Percentiles rank a stretch among this genome's conserved stretches.
Conservation (phyloP, 257 asterid genomes). For the Fraxinus excelsior region DNA sequence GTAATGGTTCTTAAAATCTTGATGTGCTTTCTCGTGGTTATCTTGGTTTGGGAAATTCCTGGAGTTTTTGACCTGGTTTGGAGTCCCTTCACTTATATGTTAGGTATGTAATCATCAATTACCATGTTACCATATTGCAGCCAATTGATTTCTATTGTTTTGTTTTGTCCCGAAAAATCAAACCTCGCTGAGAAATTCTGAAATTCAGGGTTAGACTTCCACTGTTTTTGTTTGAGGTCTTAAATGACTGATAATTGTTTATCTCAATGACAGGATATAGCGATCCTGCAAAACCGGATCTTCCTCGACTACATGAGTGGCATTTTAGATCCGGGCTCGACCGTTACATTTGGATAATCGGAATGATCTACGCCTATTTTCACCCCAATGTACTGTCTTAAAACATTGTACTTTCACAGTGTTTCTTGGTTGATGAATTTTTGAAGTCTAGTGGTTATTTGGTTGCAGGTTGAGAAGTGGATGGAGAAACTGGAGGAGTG, state of each 20-base stretch:
- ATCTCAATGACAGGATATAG: slow-evolving; percentile 58
- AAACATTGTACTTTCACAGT: background rate
- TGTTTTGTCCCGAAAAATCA: background rate
- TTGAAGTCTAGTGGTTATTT: slow-evolving; percentile 19
- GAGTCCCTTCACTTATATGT: slow-evolving; percentile 68
- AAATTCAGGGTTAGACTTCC: background rate
- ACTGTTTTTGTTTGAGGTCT: background rate
- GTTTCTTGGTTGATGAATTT: slow-evolving; percentile 20
- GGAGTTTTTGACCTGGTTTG: slow-evolving; percentile 86
- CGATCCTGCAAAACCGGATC: slow-evolving; percentile 89
- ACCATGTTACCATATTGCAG: slow-evolving; percentile 16
- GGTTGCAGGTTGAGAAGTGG: slow-evolving; percentile 78
- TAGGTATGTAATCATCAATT: slow-evolving; percentile 48
- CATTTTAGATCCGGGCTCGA: slow-evolving; percentile 90
- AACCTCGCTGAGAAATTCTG: too few species aligned
- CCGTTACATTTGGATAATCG: slow-evolving; percentile 82
- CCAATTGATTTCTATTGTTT: background rate
- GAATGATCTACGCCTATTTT: slow-evolving; percentile 81
- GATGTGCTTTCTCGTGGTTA: slow-evolving; percentile 77
- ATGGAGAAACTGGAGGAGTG: slow-evolving; percentile 95
- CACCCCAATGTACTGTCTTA: slow-evolving; percentile 65
- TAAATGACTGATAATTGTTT: slow-evolving; percentile 28
- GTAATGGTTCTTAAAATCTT: slow-evolving; percentile 73
- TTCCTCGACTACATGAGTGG: slow-evolving; percentile 94
- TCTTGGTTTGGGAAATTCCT: slow-evolving; percentile 94